Evolutionary conservation across 495 filamentous ascomycete species (phyloP).

Genomic region (Aspergillus cristatus): DNA sequence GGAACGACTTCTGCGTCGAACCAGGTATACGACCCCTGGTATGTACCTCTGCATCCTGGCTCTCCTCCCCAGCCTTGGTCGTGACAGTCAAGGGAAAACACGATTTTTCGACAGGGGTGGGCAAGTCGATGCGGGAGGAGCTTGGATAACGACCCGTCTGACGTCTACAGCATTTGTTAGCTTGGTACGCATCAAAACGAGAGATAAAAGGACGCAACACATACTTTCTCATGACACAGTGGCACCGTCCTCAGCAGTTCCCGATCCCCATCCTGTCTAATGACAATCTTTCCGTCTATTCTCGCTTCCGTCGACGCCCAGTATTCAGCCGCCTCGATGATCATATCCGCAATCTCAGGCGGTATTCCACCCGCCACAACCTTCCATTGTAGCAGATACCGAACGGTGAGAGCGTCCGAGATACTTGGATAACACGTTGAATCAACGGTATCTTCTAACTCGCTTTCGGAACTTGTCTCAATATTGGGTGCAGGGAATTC

Average conservation of each 20-base stretch:
- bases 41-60: constrained; percentile 35
- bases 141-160: no score
- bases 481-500: no score
- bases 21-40: constrained; percentile 55
- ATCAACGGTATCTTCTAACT: background rate
- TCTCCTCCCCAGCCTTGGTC: constrained; percentile 63
- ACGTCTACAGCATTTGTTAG: no score
- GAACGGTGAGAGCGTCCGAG: constrained; percentile 28
- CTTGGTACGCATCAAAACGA: no score
- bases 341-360: constrained; percentile 54
- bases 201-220: no score
- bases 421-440: constrained; percentile 21
- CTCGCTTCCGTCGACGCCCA: constrained; percentile 44
- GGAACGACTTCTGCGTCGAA: constrained; percentile 50
- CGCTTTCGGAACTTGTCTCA: no score
- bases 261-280: constrained; percentile 30
- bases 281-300: constrained; percentile 18
- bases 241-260: constrained; percentile 30
- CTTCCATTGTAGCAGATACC: constrained; percentile 30
- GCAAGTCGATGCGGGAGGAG: constrained; percentile 28
- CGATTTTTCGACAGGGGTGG: constrained; percentile 43
- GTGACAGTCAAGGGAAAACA: constrained; percentile 53
- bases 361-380: constrained; percentile 40
- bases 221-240: constrained; percentile 27
- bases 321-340: constrained; percentile 63